These are phyloP conservation scores for Penicillium atrosanguineum DNA, from an alignment of 495 filamentous ascomycete species.

Conservation along the genomic window DNA sequence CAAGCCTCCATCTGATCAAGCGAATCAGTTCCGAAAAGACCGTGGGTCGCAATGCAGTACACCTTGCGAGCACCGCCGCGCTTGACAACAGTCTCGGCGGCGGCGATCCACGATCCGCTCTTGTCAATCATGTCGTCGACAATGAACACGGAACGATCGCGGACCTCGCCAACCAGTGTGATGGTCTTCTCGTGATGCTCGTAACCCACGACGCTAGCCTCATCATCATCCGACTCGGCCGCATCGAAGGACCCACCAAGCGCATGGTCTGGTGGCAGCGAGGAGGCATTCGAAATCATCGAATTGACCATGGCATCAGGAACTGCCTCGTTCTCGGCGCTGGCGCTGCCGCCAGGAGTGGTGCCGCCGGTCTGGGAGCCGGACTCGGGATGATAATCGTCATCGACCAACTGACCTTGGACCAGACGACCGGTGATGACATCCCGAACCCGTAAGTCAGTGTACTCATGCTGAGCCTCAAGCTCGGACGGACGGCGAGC, in stretches of 20 bases:
- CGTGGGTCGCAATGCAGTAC: conserved; percentile 97
- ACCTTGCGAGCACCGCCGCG: conserved; percentile 87
- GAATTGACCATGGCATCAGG: conserved; percentile 65
- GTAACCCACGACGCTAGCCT: conserved; percentile 66
- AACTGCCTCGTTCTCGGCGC: conserved; percentile 44
- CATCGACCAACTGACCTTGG: conserved; percentile 95
- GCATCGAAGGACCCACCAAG: conserved; percentile 82
- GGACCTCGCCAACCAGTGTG: conserved; percentile 91
- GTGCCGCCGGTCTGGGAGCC: conserved; percentile 55
- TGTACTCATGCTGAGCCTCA: conserved; percentile 65
- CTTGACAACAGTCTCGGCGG: conserved; percentile 96
- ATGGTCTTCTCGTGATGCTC: conserved; percentile 82
- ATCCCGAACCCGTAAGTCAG: conserved; percentile 81
- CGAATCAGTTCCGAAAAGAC: conserved; percentile 85
- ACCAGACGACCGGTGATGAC: conserved; percentile 89
- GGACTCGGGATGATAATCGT: conserved; percentile 85
- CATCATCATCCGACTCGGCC: conserved; percentile 83
- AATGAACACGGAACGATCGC: conserved; percentile 80
- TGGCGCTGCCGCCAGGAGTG: conserved; percentile 29
- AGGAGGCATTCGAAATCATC: conserved; percentile 61
- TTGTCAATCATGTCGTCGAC: conserved; percentile 99
- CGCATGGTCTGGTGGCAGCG: conserved; percentile 54
- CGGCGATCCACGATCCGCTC: conserved; percentile 93
- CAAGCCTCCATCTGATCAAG: conserved; percentile 88
- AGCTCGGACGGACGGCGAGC: conserved; percentile 43